Evolutionary conservation across 2,329 filamentous ascomycete genomes (phyloP).

Genomic region (Cladosporium phlei): DNA sequence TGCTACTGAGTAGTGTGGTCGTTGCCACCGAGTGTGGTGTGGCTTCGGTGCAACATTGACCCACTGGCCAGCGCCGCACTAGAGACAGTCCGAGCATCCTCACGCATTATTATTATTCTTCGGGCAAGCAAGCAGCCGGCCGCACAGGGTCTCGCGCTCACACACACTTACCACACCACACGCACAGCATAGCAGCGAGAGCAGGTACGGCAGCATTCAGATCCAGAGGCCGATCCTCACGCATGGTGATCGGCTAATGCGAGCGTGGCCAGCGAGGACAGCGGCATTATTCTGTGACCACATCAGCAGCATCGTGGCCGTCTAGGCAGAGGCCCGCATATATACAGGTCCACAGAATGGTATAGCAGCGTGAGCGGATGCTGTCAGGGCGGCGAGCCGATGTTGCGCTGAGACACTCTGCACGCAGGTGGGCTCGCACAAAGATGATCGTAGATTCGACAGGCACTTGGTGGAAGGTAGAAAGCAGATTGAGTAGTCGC

Average conservation of each 20-base stretch:
- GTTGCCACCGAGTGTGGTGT: no score
- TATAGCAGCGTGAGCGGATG: no score
- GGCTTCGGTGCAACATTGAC: constrained; percentile 12
- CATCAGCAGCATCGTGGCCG: background rate
- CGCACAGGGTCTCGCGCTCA: background rate
- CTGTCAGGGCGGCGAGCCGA: no score
- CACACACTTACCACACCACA: no score
- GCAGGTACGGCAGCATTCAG: constrained; percentile 1
- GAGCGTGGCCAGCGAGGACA: constrained; percentile 6
- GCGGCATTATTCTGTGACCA: constrained; percentile 8
- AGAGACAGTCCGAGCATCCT: constrained; percentile 8
- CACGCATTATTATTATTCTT: background rate
- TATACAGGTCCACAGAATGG: no score
- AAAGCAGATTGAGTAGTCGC: background rate
- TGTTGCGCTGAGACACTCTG: background rate
- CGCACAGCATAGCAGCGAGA: no score
- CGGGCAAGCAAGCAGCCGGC: background rate
- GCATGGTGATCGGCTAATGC: constrained; percentile 11
- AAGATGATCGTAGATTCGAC: constrained; percentile 9
- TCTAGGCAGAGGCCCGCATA: constrained; percentile 1
- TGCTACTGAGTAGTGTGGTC: no score
- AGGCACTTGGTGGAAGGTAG: no score
- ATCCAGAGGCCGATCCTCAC: constrained; percentile 1
- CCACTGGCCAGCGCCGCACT: constrained; percentile 12
- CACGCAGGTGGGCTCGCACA: constrained; percentile 6